These are phyloP conservation scores for Xylariaceae sp. DNA, from an alignment of 2,329 filamentous ascomycete genomes.

Conservation along the genomic window DNA sequence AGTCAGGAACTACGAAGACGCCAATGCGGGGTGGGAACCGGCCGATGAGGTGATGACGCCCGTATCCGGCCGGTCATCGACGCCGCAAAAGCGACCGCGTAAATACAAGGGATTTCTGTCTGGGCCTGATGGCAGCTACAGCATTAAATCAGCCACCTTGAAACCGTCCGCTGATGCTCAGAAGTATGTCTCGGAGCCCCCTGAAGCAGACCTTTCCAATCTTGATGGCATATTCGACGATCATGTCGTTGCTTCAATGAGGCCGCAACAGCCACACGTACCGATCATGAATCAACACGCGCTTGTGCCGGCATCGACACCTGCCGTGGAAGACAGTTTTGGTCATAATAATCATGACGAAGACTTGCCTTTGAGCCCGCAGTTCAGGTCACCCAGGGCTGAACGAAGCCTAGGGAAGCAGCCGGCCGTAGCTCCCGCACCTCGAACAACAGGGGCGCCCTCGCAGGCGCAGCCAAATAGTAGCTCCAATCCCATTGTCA, in stretches of 20 bases:
- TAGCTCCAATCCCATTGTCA: no score
- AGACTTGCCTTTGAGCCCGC: no score
- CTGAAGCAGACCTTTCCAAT: background rate
- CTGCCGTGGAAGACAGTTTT: no score
- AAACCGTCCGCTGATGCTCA: background rate
- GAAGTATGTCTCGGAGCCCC: background rate
- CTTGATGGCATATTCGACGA: background rate
- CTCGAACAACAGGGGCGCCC: no score
- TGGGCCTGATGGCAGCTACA: background rate
- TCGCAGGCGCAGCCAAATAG: no score
- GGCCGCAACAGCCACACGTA: background rate
- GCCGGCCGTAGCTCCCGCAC: no score
- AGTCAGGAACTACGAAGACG: background rate
- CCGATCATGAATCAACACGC: background rate
- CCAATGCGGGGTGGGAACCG: background rate
- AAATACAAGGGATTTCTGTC: background rate
- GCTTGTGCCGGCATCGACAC: background rate
- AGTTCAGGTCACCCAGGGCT: no score
- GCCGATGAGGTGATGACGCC: constrained; percentile 8
- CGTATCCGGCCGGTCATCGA: background rate
- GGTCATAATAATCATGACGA: no score
- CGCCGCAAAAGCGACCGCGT: constrained; percentile 5
- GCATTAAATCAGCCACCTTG: background rate
- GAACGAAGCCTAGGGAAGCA: no score
- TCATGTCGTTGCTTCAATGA: no score